Evolutionary conservation across 108 stramenopile genomes (phyloP).

Genomic region (Skeletonema grethae): DNA sequence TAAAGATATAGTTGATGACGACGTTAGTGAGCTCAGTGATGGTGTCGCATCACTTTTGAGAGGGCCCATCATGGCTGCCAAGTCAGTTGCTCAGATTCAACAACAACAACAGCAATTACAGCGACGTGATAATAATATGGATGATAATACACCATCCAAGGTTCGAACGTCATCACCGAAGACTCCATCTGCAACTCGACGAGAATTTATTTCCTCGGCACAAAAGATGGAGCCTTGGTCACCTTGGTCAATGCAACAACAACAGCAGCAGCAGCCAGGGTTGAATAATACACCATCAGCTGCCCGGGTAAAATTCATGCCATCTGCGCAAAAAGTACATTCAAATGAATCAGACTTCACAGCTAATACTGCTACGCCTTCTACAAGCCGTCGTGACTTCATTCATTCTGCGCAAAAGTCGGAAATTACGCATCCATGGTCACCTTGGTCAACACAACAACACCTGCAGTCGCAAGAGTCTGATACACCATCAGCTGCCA

Average conservation of each 20-base stretch:
- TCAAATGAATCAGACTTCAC: not conserved
- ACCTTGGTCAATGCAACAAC: not conserved
- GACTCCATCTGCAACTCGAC: not conserved
- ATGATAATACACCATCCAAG: not conserved
- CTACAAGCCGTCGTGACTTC: constrained; percentile 7
- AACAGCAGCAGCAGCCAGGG: not conserved
- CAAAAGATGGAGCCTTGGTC: constrained; percentile 6
- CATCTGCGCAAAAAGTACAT: not conserved
- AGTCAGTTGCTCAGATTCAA: constrained; percentile 10
- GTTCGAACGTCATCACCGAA: not conserved
- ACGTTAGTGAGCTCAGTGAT: constrained; percentile 8
- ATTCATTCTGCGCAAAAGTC: constrained; percentile 18
- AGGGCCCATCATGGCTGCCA: constrained; percentile 46
- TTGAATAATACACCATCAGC: not conserved
- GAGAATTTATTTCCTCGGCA: constrained; percentile 3
- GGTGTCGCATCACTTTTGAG: constrained; percentile 30
- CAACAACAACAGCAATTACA: not conserved
- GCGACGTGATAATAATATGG: not conserved
- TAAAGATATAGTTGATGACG: not conserved
- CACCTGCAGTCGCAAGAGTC: not conserved
- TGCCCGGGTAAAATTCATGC: not conserved
- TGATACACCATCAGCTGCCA: not conserved
- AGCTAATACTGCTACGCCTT: not conserved
- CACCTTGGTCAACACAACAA: constrained; percentile 17
- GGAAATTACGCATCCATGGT: constrained; percentile 22